Evolutionary conservation across 169 alveolate species (phyloP).

Genomic region (Plasmodium cynomolgi): DNA sequence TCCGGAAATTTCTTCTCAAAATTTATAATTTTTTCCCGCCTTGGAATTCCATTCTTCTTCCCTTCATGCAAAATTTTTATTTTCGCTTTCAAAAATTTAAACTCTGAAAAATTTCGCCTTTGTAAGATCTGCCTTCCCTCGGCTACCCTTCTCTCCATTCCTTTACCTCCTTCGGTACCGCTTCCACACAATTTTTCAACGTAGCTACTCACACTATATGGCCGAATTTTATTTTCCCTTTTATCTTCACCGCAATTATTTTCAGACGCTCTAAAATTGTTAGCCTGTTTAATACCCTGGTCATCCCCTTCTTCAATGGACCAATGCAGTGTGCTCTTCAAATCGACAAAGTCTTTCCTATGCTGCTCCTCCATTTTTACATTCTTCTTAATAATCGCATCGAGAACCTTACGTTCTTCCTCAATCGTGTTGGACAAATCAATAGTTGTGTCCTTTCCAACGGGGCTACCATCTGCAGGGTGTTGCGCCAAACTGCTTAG

Average conservation of each 20-base stretch:
- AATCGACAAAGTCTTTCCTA: background rate
- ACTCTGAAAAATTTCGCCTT: background rate
- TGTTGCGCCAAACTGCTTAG: background rate
- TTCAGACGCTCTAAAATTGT: background rate
- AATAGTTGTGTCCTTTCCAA: background rate
- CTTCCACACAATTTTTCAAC: background rate
- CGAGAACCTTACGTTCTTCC: background rate
- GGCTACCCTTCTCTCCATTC: background rate
- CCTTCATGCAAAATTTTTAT: slow-evolving; percentile 19
- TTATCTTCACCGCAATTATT: background rate
- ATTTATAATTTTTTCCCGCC: background rate
- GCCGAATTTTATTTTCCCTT: background rate
- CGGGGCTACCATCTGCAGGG: background rate
- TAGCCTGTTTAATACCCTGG: background rate
- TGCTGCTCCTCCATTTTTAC: background rate
- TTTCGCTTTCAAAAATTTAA: slow-evolving; percentile 13
- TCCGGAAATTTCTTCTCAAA: slow-evolving; percentile 38
- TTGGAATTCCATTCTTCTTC: background rate
- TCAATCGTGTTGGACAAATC: background rate
- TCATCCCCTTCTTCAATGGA: background rate
- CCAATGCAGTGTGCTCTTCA: background rate
- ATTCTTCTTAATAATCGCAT: background rate
- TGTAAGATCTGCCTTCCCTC: background rate
- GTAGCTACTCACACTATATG: background rate
- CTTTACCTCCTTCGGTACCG: background rate